Conservation (phyloP, 371 early-diverging fungal genomes). For the Mucor velutinosus region DNA sequence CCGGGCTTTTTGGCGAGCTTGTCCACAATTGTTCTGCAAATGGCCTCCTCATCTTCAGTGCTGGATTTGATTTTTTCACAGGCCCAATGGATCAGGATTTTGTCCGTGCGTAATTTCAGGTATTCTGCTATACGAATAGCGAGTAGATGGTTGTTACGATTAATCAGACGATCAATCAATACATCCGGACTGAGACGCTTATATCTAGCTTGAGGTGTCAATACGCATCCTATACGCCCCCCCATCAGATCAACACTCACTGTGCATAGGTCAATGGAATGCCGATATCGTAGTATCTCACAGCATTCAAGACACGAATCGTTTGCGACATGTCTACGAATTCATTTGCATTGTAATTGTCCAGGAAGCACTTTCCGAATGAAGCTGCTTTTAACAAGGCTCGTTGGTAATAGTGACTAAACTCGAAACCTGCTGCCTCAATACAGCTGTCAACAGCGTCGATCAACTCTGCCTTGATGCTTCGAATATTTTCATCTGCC, state of each 20-base stretch:
- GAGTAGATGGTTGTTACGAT: constrained; percentile 83
- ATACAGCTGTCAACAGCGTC: constrained; percentile 92
- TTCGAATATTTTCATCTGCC: constrained; percentile 94
- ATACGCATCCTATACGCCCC: background rate
- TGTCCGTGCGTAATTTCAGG: constrained; percentile 76
- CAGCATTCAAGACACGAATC: constrained; percentile 88
- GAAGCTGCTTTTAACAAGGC: constrained; percentile 89
- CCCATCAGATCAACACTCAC: constrained; percentile 47
- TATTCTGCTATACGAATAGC: constrained; percentile 88
- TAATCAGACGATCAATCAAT: constrained; percentile 79
- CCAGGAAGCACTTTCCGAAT: constrained; percentile 92
- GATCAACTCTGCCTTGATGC: constrained; percentile 76
- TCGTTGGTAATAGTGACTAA: constrained; percentile 74
- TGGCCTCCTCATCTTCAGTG: constrained; percentile 83
- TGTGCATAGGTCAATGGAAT: constrained; percentile 89
- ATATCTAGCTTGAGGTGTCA: constrained; percentile 52
- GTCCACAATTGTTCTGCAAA: constrained; percentile 77
- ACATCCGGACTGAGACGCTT: constrained; percentile 76
- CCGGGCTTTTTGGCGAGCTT: constrained; percentile 75
- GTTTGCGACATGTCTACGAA: constrained; percentile 89
- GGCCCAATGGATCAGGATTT: constrained; percentile 94
- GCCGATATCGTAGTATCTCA: constrained; percentile 82
- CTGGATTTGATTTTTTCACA: constrained; percentile 90
- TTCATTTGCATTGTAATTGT: constrained; percentile 78
- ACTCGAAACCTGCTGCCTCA: constrained; percentile 93